A percentile compares a stretch with the other conserved stretches of the same genome.
Conservation (phyloP, 345 rosid species). For the Nasturtium officinale region DNA sequence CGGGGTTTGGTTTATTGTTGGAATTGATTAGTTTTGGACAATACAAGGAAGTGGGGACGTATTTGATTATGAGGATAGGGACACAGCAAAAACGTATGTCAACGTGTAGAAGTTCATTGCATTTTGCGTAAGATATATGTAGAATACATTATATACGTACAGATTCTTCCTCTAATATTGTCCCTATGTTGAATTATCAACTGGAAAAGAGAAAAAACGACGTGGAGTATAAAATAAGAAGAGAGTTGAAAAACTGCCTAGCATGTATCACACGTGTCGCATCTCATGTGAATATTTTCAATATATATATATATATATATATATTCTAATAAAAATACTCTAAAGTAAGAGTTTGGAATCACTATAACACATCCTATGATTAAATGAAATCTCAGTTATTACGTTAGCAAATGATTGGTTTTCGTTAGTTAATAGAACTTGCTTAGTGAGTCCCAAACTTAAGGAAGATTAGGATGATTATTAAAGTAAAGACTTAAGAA, state of each 20-base stretch:
- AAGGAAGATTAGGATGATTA: slow-evolving; percentile 7
- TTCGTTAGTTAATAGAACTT: slow-evolving; percentile 3
- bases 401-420: slow-evolving; percentile 37
- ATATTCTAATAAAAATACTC: background rate
- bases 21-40: slow-evolving; percentile 14
- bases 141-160: slow-evolving; percentile 4
- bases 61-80: background rate
- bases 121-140: slow-evolving; percentile 14
- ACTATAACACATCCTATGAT: slow-evolving; percentile 8
- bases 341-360: background rate
- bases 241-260: too few species aligned
- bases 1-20: slow-evolving; percentile 24
- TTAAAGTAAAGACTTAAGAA: background rate
- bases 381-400: slow-evolving; percentile 18
- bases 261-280: slow-evolving; percentile 20
- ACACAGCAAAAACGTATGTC: slow-evolving; percentile 23
- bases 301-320: too few species aligned
- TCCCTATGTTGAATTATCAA: too few species aligned
- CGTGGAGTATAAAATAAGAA: too few species aligned
- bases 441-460: slow-evolving; percentile 21
- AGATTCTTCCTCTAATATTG: too few species aligned
- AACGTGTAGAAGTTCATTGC: slow-evolving; percentile 34
- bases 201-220: too few species aligned
- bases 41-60: slow-evolving; percentile 36
- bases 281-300: too few species aligned